phyloP scores from a whole-genome alignment of 805 yeast species.

The Lipomyces orientalis region DNA sequence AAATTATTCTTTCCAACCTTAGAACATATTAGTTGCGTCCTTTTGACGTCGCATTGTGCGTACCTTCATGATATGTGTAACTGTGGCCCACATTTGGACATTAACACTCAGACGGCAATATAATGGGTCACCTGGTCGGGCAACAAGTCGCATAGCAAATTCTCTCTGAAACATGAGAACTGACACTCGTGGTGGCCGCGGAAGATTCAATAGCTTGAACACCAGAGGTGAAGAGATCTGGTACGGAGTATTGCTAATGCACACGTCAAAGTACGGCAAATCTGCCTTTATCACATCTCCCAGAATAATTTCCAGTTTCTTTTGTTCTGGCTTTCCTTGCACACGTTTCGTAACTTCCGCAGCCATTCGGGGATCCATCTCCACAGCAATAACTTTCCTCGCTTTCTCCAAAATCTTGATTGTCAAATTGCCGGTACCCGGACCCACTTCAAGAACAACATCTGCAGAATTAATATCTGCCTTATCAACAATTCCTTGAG shows the following conservation, averaged over 20 bases:
- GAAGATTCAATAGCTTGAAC: conserved; percentile 86
- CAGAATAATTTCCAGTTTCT: conserved; percentile 85
- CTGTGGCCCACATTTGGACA: conserved; percentile 99
- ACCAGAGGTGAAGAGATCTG: conserved; percentile 97
- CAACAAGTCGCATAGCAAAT: conserved; percentile 89
- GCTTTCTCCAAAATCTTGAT: conserved; percentile 92
- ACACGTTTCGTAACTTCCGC: conserved; percentile 97
- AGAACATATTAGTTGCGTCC: background rate
- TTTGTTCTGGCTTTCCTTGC: conserved; percentile 93
- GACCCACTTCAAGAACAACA: conserved; percentile 94
- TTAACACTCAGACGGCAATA: conserved; percentile 94
- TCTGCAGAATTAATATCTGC: conserved; percentile 93
- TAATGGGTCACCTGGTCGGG: conserved; percentile 93
- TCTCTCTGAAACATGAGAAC: conserved; percentile 98
- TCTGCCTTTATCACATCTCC: conserved; percentile 98
- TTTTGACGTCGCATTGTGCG: background rate
- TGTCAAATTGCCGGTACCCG: conserved; percentile 98
- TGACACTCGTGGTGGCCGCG: conserved; percentile 92
- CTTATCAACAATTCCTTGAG: conserved; percentile 97
- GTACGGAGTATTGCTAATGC: conserved; percentile 96
- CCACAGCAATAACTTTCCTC: conserved; percentile 91
- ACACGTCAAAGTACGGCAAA: conserved; percentile 90
- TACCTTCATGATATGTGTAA: conserved; percentile 91
- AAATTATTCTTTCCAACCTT: conserved; percentile 90
- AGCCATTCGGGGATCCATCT: conserved; percentile 99